Conservation (phyloP, 2,329 filamentous ascomycete species). For the Parafenestella ontariensis region DNA sequence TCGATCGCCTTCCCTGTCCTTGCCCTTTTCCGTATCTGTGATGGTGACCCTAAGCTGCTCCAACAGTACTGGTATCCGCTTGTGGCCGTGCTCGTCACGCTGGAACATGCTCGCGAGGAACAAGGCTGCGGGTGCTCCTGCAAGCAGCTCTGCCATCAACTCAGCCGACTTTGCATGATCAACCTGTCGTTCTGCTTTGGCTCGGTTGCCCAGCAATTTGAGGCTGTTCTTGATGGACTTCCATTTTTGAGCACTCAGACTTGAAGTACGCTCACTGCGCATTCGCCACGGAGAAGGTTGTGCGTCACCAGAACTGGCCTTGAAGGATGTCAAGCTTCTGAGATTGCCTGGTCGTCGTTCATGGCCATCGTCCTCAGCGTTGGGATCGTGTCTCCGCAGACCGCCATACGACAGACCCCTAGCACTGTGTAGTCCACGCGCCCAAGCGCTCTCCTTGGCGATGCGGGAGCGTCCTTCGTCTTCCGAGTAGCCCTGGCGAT, state of each 20-base stretch:
- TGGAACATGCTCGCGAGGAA: conserved; percentile 98
- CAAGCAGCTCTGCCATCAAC: conserved; percentile 91
- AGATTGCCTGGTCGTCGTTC: conserved; percentile 53
- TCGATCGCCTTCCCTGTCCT: conserved; percentile 56
- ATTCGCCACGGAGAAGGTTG: conserved; percentile 53
- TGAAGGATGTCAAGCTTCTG: conserved; percentile 56
- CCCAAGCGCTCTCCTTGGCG: conserved; percentile 55
- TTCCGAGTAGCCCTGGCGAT: conserved; percentile 57
- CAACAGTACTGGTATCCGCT: conserved; percentile 89
- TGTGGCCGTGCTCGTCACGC: conserved; percentile 93
- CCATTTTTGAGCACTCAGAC: conserved; percentile 78
- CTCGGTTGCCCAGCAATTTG: conserved; percentile 76
- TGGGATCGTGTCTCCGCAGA: conserved; percentile 43
- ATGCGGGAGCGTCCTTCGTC: conserved; percentile 59
- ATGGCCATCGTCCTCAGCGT: conserved; percentile 41
- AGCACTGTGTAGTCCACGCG: conserved; percentile 55
- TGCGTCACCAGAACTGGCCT: conserved; percentile 44
- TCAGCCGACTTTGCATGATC: conserved; percentile 96
- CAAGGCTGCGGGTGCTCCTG: conserved; percentile 88
- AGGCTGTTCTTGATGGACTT: conserved; percentile 89
- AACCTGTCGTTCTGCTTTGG: conserved; percentile 82
- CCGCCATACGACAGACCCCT: conserved; percentile 56
- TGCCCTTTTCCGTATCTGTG: conserved; percentile 70
- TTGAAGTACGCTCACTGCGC: conserved; percentile 55
- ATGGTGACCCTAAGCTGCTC: conserved; percentile 93